Evolutionary conservation across 192 early-diverging fungal genomes (phyloP), one percentile per base, ranked within the genome.

Genomic region (Rhizoclosmatium sp.): DNA sequence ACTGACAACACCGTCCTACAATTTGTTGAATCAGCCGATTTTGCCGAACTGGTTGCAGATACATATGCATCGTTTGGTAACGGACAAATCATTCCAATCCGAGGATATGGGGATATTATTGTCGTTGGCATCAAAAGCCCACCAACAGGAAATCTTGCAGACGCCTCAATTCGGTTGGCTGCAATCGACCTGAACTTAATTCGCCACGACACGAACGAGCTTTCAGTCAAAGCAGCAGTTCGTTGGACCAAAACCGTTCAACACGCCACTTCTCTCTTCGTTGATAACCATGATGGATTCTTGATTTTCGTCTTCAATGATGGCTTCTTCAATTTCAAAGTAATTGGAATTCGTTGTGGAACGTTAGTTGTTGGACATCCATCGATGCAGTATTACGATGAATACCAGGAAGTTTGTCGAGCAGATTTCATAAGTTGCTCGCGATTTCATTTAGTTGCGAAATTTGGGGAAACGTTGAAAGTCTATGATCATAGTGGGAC

Each of bases 281-380:
- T 21, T n/a, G 70, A 71, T 21, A 59, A 58, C 51, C 70, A 71
- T 40, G 58, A 49, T 39, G 70, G 39, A 49, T 71, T 58, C 54
- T 58, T 71, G 70, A 71, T 71, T 31, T 42, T 71, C 16, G 10
- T 21, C 7, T 14, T 16, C 31, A 31, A 21, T 41, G 21, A 21
- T 59, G 12, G 10, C 12, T 14, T 71, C 54, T 23, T 7, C 7
- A 14, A 71, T 19, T 71, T 71, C 70, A 49, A 39, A 59, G 54
- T 71, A 47, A 16, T 71, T 7, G 56, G 70, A 9, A 71, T 71
- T 45, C n/a, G 10, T 21, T 16, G 21, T 7, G 70, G 70, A 59
- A 9, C 10, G 1, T 9, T 49, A 2, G 48, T 58, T 16, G 31
- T 40, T 51, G 46, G 42, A 9, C 9, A 69, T 2, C 31, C 31